phyloP scores from a whole-genome alignment of 371 early-diverging fungal species.

The Nematocida displodere region DNA sequence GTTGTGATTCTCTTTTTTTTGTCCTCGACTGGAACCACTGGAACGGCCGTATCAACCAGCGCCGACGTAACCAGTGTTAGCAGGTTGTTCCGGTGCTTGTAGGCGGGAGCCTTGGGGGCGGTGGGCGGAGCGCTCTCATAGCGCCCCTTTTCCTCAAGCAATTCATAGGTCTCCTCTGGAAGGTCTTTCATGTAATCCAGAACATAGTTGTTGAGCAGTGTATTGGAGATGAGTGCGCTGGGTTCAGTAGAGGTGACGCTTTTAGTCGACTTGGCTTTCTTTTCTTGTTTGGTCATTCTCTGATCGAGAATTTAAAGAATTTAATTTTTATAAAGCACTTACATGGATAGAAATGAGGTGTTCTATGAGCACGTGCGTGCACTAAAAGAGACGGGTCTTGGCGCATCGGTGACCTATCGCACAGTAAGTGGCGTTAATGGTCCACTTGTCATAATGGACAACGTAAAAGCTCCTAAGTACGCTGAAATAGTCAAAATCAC shows the following conservation, averaged over 20 bases:
- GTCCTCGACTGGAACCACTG: conserved; percentile 4
- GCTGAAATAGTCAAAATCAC: conserved; percentile 94
- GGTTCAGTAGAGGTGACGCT: background rate
- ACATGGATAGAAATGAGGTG: background rate
- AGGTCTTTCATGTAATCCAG: conserved; percentile 33
- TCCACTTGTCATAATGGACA: conserved; percentile 95
- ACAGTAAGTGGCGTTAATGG: conserved; percentile 98
- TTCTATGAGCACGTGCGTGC: conserved; percentile 43
- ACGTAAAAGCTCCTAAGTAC: conserved; percentile 92
- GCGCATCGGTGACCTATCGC: conserved; percentile 68
- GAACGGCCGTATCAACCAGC: conserved; percentile 8
- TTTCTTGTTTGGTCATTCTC: conserved; percentile 2
- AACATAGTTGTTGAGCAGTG: conserved; percentile 26
- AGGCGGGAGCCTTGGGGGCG: background rate
- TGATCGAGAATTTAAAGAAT: background rate
- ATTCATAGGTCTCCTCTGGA: conserved; percentile 4
- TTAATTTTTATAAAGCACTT: background rate
- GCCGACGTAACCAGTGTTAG: conserved; percentile 10
- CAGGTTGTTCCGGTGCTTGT: background rate
- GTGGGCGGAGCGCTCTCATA: background rate
- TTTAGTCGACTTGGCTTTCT: background rate
- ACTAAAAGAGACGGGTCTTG: conserved; percentile 9
- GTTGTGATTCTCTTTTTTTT: conserved; percentile 16
- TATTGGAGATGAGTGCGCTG: conserved; percentile 3
- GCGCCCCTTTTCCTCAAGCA: conserved; percentile 12